Evolutionary conservation across 75 land plant species (phyloP).

Genomic region (Adiantum capillusveneris): DNA sequence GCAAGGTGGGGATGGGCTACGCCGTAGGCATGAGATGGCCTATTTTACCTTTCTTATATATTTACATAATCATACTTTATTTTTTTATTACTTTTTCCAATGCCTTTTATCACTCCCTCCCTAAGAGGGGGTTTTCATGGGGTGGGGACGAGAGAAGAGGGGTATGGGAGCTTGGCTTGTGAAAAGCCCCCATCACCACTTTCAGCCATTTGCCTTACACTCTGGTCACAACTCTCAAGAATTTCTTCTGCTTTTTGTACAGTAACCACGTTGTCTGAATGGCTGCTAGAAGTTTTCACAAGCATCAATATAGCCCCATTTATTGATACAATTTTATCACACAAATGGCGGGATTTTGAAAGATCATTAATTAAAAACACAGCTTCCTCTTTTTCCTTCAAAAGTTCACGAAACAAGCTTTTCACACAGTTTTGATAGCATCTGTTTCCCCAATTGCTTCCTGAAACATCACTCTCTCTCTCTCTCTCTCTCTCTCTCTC

Average conservation of each 20-base stretch:
- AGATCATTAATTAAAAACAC: conserved; percentile 66
- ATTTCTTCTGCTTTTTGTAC: conserved; percentile 72
- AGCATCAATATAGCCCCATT: conserved; percentile 80
- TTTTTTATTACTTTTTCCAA: too few relatives aligned
- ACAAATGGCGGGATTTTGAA: conserved; percentile 54
- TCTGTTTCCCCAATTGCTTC: conserved; percentile 67
- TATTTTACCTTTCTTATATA: too few relatives aligned
- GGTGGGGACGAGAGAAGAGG: too few relatives aligned
- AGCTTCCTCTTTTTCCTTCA: conserved; percentile 70
- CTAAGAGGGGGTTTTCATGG: too few relatives aligned
- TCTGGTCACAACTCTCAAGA: conserved; percentile 67
- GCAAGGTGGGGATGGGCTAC: too few relatives aligned
- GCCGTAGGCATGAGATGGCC: too few relatives aligned
- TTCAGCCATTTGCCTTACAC: conserved; percentile 93
- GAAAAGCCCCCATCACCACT: too few relatives aligned
- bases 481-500: too few relatives aligned
- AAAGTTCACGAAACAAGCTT: conserved; percentile 55
- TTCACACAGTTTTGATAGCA: conserved; percentile 61
- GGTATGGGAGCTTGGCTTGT: too few relatives aligned
- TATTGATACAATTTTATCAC: conserved; percentile 72
- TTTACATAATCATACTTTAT: too few relatives aligned
- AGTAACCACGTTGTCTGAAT: conserved; percentile 57
- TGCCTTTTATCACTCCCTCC: too few relatives aligned
- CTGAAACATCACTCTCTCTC: too few relatives aligned
- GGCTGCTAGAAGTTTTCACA: conserved; percentile 81